A percentile compares a stretch with the other conserved stretches of the same genome.
phyloP scores from a whole-genome alignment of 305 asterid genomes.

The Rubia balearica region DNA sequence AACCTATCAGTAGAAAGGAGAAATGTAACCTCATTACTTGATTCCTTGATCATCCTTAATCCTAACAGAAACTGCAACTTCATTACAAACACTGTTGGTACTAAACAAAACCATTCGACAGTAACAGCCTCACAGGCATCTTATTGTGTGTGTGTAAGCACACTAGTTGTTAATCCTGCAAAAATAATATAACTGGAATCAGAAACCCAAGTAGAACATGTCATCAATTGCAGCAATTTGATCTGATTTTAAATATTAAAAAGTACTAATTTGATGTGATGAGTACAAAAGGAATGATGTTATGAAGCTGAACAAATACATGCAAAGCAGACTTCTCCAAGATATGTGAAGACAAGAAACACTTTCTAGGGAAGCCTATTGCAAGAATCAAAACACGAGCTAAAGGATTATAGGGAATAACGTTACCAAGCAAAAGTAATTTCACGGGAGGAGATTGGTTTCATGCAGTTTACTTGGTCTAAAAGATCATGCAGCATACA shows the following conservation, averaged over 20 bases:
- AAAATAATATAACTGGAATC: not conserved
- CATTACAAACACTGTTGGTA: not conserved
- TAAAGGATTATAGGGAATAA: not conserved
- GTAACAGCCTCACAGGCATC: not conserved
- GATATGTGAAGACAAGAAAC: not conserved
- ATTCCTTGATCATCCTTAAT: not conserved
- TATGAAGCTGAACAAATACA: not conserved
- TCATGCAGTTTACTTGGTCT: not conserved
- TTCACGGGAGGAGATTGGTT: not conserved
- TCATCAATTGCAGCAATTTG: not conserved
- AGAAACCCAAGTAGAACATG: not conserved
- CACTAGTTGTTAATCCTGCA: not conserved
- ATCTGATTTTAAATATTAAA: not conserved
- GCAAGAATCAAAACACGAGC: not conserved
- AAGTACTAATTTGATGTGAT: not conserved
- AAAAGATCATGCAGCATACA: not conserved
- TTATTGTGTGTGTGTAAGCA: not conserved
- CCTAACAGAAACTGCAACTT: not conserved
- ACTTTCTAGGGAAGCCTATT: not conserved
- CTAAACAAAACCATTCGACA: not conserved
- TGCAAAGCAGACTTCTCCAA: not conserved
- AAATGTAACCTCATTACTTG: not conserved
- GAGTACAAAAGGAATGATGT: not conserved
- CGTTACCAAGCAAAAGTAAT: not conserved
- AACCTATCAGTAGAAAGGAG: not conserved